Conservation (phyloP, 805 yeast species). For the Henningerozyma blattae region DNA sequence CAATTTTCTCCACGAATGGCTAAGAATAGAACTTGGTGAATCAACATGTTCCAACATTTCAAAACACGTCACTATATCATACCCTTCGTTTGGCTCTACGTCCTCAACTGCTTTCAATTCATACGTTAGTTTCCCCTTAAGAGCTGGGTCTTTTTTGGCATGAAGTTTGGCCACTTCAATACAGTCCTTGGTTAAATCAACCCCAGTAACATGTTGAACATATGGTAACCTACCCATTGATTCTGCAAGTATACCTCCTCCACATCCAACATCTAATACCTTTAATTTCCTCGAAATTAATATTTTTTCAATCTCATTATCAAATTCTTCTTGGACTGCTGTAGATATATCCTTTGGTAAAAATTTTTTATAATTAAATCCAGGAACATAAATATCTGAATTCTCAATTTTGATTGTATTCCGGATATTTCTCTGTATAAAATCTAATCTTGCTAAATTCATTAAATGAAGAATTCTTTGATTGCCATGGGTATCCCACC, state of each 20-base stretch:
- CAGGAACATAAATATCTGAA: slow-evolving; percentile 55
- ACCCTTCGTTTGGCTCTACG: slow-evolving; percentile 30
- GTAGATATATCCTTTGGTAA: slow-evolving; percentile 45
- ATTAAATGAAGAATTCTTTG: slow-evolving; percentile 89
- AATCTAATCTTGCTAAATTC: slow-evolving; percentile 85
- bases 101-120: slow-evolving; percentile 52
- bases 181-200: slow-evolving; percentile 80
- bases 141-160: slow-evolving; percentile 48
- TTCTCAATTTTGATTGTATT: slow-evolving; percentile 14
- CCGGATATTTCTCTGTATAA: slow-evolving; percentile 51
- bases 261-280: slow-evolving; percentile 90
- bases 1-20: slow-evolving; percentile 55
- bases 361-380: slow-evolving; percentile 50
- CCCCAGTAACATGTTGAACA: slow-evolving; percentile 57
- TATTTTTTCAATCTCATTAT: slow-evolving; percentile 25
- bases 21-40: slow-evolving; percentile 61
- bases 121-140: slow-evolving; percentile 47
- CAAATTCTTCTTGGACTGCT: slow-evolving; percentile 42
- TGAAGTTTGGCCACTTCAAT: slow-evolving; percentile 70
- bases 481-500: slow-evolving; percentile 97
- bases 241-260: slow-evolving; percentile 93
- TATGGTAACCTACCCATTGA: slow-evolving; percentile 67
- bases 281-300: slow-evolving; percentile 27
- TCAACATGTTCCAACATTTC: slow-evolving; percentile 95
- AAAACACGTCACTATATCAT: slow-evolving; percentile 77